Percentiles rank a stretch among this genome's conserved stretches.
Conservation (phyloP, 202 grass and related monocot genomes). For the Panicum hallii region DNA sequence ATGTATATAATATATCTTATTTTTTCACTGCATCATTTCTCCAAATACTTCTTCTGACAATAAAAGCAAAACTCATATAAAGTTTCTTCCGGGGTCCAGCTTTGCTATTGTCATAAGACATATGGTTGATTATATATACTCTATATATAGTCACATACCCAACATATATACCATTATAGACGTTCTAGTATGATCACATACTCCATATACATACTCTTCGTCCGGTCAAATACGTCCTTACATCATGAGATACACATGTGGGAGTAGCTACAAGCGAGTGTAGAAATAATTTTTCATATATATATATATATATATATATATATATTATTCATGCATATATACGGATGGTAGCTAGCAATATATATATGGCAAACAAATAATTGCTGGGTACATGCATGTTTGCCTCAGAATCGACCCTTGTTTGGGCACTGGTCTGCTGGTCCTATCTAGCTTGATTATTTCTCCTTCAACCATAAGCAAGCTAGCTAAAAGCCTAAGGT, state of each 20-base stretch:
- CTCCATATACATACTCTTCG: too few relatives aligned
- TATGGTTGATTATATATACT: background rate
- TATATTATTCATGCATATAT: background rate
- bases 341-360: background rate
- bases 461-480: constrained; percentile 21
- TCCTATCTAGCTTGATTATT: constrained; percentile 35
- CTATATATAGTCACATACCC: background rate
- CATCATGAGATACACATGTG: too few relatives aligned
- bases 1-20: background rate
- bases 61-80: background rate
- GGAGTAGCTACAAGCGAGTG: too few relatives aligned
- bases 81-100: background rate
- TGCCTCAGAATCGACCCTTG: background rate
- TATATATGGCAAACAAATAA: background rate
- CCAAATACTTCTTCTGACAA: background rate
- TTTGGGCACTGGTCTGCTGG: constrained; percentile 20
- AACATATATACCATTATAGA: too few relatives aligned
- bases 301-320: too few relatives aligned
- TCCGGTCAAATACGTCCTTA: too few relatives aligned
- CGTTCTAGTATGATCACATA: too few relatives aligned
- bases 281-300: too few relatives aligned
- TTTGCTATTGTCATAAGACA: background rate
- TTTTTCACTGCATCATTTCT: background rate
- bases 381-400: background rate
- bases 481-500: background rate